These are phyloP conservation scores for Pelagophyceae sp. DNA, from an alignment of 352 stramenopile genomes.

Conservation along the genomic window DNA sequence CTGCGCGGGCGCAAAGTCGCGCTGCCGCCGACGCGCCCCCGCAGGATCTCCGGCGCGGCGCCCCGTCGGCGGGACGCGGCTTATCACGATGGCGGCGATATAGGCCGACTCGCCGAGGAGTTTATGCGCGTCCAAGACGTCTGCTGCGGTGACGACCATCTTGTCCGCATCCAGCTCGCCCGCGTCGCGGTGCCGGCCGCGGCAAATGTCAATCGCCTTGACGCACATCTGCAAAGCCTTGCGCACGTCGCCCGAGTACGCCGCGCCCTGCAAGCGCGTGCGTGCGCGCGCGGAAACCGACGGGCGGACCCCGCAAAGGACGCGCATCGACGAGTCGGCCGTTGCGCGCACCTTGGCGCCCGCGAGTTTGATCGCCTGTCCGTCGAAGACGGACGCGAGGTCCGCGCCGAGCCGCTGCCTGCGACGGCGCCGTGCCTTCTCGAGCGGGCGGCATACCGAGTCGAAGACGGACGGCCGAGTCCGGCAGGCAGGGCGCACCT, in stretches of 20 bases:
- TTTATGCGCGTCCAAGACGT: background rate
- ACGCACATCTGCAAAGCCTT: conserved; percentile 62
- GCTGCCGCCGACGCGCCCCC: no score
- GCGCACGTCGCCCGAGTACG: conserved; percentile 58
- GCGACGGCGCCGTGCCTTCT: background rate
- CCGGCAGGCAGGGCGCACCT: conserved; percentile 23
- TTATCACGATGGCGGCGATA: background rate
- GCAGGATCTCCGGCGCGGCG: no score
- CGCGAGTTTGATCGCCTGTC: conserved; percentile 55
- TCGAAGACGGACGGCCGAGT: conserved; percentile 17
- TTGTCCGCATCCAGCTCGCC: conserved; percentile 16
- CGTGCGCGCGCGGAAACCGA: no score
- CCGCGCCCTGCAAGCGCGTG: no score
- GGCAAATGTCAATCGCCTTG: conserved; percentile 39
- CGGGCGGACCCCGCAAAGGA: no score
- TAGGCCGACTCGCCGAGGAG: background rate
- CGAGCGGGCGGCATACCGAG: conserved; percentile 15
- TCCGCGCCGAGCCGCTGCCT: conserved; percentile 19
- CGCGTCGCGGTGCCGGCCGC: conserved; percentile 4
- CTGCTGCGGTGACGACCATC: background rate
- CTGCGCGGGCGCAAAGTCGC: background rate
- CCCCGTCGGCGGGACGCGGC: no score
- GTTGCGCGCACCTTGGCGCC: conserved; percentile 62
- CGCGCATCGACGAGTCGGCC: no score
- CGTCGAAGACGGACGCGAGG: conserved; percentile 40